Percentiles rank a stretch among this genome's conserved stretches.
phyloP scores from a whole-genome alignment of 306 rosid genomes.

The Cyamopsis tetragonoloba region DNA sequence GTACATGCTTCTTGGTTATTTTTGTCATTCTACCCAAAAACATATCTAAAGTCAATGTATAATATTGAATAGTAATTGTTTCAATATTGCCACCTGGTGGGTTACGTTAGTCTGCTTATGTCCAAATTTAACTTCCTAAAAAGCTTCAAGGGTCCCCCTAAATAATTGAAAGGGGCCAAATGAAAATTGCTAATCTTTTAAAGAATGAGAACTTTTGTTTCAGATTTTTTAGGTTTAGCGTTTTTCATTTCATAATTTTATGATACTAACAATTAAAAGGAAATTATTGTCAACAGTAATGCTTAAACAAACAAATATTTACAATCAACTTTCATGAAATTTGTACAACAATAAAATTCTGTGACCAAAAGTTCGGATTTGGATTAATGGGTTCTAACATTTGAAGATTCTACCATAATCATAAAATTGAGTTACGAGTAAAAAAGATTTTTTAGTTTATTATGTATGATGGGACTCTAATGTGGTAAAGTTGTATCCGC shows the following conservation, averaged over 20 bases:
- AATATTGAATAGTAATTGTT: conserved; percentile 2
- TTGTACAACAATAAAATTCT: background rate
- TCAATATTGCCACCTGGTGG: conserved; percentile 16
- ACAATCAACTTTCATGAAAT: background rate
- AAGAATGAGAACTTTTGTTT: conserved; percentile 4
- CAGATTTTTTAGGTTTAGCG: background rate
- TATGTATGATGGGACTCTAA: too few relatives aligned
- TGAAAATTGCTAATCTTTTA: conserved; percentile 23
- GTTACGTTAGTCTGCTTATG: conserved; percentile 16
- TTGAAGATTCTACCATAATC: too few relatives aligned
- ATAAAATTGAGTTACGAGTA: too few relatives aligned
- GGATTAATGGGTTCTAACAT: too few relatives aligned
- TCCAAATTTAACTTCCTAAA: conserved; percentile 14
- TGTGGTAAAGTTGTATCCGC: too few relatives aligned
- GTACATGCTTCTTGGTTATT: conserved; percentile 21
- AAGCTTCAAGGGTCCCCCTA: conserved; percentile 32
- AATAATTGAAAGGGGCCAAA: conserved; percentile 27
- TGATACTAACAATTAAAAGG: too few relatives aligned
- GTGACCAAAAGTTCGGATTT: too few relatives aligned
- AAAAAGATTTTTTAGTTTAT: too few relatives aligned
- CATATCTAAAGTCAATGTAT: conserved; percentile 1
- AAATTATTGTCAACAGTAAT: background rate
- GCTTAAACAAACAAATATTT: background rate
- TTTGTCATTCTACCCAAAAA: conserved; percentile 21
- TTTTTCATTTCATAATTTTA: background rate